Percentiles rank a stretch among this genome's conserved stretches.
Conservation (phyloP, 139 green algal species). For the Chlorella sorokiniana region DNA sequence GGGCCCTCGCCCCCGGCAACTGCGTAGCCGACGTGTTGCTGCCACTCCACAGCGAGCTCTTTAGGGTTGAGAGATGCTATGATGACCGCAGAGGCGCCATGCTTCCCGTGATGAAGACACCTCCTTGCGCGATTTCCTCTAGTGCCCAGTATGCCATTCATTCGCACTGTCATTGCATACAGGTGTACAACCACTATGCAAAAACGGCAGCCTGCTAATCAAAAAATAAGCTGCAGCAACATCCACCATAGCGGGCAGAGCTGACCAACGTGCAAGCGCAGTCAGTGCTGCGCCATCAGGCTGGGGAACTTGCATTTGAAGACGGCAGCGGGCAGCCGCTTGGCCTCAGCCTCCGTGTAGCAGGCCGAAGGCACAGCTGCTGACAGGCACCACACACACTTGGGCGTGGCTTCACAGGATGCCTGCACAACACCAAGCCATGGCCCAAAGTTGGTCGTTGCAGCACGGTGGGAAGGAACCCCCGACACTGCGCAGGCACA, state of each 20-base stretch:
- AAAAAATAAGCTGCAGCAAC: neutral
- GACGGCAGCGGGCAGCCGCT: slow-evolving; percentile 40
- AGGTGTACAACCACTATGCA: no score
- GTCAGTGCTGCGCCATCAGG: neutral
- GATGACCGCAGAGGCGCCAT: no score
- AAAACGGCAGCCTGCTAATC: no score
- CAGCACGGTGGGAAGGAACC: neutral
- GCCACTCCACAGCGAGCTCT: no score
- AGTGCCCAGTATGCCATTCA: no score
- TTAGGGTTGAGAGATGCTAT: no score
- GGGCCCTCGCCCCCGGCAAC: neutral
- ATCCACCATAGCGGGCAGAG: neutral
- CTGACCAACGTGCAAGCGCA: no score
- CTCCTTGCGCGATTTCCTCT: no score
- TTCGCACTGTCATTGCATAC: no score
- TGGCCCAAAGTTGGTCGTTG: no score
- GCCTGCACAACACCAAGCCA: no score
- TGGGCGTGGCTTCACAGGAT: neutral
- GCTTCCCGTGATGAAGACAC: no score
- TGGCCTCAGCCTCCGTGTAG: slow-evolving; percentile 37
- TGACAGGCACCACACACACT: slow-evolving; percentile 39
- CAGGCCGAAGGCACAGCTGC: slow-evolving; percentile 36
- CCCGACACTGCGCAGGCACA: neutral
- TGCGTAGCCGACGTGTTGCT: neutral
- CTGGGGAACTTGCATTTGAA: slow-evolving; percentile 42